Base-by-base conservation (phyloP, 331 rosid species). In the Phaseolus coccineus region DNA sequence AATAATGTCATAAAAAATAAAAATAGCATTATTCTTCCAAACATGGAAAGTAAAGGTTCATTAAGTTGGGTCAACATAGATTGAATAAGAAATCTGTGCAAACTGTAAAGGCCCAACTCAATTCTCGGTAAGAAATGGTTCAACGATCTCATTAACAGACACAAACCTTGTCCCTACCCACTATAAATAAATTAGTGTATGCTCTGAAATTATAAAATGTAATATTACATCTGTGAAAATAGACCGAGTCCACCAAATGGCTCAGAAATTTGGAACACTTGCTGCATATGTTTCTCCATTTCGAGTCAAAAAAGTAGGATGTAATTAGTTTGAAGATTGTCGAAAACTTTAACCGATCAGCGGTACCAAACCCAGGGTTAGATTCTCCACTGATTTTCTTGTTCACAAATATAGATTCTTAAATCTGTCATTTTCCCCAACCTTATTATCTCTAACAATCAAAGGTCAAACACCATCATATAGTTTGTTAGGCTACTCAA, bases 351-450 rank as follows among this genome's bases (percentile, higher is more conserved):
- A 74, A 62, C 39, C 37, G 52, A 33, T 22, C 16, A 62, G 11
- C 33, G 0, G 24, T 42, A 68, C 58, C 42, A 65, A 83, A 71
- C 46, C 64, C 19, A 12, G 9, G 33, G 28, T 8, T 47, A 65
- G 76, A 82, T 79, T 69, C 80, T 52, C 62, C 2, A 25, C 37
- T 71, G 51, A 67, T 55, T 51, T 62, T 65, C 42, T 47, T 46
- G 19, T 30, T 16, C 16, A 61, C 16, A 58, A 30, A 30, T 56
- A 71, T 30, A 56, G 74, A 69, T 83, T 67, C n/a, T 56, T 74
- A 8, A 13, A 71, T 75, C 76, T 82, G 84, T 83, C 88, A 74
- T n/a, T 73, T 56, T 58, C 69, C 42, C 22, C 5, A 6, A 9
- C 64, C 73, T 30, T 59, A 64, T 24, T 68, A 33, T 74, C 70